Base-by-base conservation (phyloP, 345 rosid genomes). In the Brassica cretica region DNA sequence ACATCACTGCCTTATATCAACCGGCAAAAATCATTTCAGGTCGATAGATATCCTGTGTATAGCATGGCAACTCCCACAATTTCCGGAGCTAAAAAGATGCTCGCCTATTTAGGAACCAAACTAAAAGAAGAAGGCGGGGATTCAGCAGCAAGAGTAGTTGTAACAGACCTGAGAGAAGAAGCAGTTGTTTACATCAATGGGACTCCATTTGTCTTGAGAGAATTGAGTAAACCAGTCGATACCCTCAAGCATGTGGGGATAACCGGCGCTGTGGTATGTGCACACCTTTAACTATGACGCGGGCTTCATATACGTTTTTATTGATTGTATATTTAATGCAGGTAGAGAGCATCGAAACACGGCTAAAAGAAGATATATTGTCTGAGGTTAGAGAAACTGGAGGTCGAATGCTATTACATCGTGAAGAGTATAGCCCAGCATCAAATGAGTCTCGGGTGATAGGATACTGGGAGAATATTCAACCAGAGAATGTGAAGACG, bases 51-150 rank as follows among this genome's bases (percentile, higher is more conserved):
- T 75, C 97, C 97, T 56, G 95, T 92, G 76, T 94, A 91, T 83
- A 94, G 98, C 85, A 92, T 94, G 99, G 99, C 98, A 65, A 90
- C 98, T 81, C 99, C 98, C 79, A 89, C 95, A 72, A 88, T 89
- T 68, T 71, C 84, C 14, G 98, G 93, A 67, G 97, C 98, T 62
- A 91, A 85, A 83, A 93, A 90, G 85, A 90, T 95, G 98, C 86
- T 95, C 8, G 81, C 90, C 29, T 89, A 87, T 88, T 85, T 95
- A 80, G 90, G 90, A 76, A 90, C 94, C 73, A 83, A 89, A 75
- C 82, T 85, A 27, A 76, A 84, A 65, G 86, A 72, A 58, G 93
- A 84, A 81, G 91, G 87, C 64, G 79, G 80, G 6, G 78, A 55
- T 64, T 76, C 86, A 70, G 74, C 76, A 75, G 85, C 79, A 82